Evolutionary conservation across 495 filamentous ascomycete genomes (phyloP), one percentile per base, ranked within the genome.

Genomic region (Platismatia glauca): DNA sequence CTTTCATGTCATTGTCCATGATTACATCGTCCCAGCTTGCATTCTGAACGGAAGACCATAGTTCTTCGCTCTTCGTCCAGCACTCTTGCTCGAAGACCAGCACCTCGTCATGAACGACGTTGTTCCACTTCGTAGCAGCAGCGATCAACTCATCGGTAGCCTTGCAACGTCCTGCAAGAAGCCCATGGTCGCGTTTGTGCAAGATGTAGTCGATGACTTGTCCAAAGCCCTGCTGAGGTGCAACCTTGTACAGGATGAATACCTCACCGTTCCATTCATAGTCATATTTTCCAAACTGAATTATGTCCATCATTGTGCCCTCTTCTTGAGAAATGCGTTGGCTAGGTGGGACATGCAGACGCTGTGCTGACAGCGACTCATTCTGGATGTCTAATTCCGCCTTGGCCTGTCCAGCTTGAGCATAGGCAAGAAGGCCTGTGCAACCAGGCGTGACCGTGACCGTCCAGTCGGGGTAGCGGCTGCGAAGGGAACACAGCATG

Each of bases 21-120:
- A 79, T 78, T 13, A 79, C 75, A 44, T 79, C 72, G 35, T 78
- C 72, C 77, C 77, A 79, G 33, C 57, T 67, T 6, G 76, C 68
- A 63, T 75, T 73, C 65, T 73, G 66, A 20, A 77, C 74, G 57
- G 75, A 66, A 13, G 72, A n/a, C 57, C 69, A 80, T 0, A 80
- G 64, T 37, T 71, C 63, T 13, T 64, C 67, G 43, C 62, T 70
- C 59, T 70, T 72, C 12, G 62, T 66, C 77, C 77, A 80, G 48
- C 66, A 70, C 16, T 64, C 57, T 37, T 66, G 62, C 59, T 79
- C 75, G 62, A 68, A 78, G 3, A 80, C 71, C 63, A 73, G 74
- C 41, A 79, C 72, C 37, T 70, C 71, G 6, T 74, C 69, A 38
- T 69, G 65, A n/a, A 71, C 63, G 55, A 70, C 66, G 27, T 67